Conservation (phyloP, 2,329 filamentous ascomycete species). For the Alternaria sp. region DNA sequence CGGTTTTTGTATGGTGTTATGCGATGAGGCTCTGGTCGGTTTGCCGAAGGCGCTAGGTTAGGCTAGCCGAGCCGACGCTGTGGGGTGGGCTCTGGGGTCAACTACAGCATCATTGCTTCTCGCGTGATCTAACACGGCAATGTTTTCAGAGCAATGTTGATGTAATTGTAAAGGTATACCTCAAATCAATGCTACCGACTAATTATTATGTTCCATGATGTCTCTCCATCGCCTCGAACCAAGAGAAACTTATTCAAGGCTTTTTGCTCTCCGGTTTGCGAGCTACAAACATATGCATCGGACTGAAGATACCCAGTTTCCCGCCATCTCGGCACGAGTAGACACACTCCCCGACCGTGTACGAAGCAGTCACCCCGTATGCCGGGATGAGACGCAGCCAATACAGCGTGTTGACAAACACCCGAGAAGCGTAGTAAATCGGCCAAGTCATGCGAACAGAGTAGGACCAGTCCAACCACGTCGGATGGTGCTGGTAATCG, state of each 20-base stretch:
- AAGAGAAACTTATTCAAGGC: background rate
- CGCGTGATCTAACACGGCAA: background rate
- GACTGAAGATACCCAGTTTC: background rate
- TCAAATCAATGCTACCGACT: background rate
- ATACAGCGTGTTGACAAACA: background rate
- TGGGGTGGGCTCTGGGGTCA: background rate
- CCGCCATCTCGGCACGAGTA: background rate
- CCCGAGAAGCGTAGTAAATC: background rate
- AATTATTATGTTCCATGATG: background rate
- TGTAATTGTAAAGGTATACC: no score
- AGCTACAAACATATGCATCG: background rate
- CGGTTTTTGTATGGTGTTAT: slow-evolving; percentile 2
- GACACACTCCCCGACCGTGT: background rate
- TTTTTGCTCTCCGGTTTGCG: background rate
- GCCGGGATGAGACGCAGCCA: background rate
- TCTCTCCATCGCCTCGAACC: background rate
- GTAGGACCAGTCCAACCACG: background rate
- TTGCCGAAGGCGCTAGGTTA: slow-evolving; percentile 14
- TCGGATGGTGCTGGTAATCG: slow-evolving; percentile 1
- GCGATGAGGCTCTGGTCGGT: slow-evolving; percentile 11
- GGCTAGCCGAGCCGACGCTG: slow-evolving; percentile 16
- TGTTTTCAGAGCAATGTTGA: background rate
- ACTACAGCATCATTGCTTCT: background rate
- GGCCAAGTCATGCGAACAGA: slow-evolving; percentile 2
- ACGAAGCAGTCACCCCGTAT: background rate